phyloP scores from a whole-genome alignment of 768 basidiomycete species.

The Leccinum imitatum region DNA sequence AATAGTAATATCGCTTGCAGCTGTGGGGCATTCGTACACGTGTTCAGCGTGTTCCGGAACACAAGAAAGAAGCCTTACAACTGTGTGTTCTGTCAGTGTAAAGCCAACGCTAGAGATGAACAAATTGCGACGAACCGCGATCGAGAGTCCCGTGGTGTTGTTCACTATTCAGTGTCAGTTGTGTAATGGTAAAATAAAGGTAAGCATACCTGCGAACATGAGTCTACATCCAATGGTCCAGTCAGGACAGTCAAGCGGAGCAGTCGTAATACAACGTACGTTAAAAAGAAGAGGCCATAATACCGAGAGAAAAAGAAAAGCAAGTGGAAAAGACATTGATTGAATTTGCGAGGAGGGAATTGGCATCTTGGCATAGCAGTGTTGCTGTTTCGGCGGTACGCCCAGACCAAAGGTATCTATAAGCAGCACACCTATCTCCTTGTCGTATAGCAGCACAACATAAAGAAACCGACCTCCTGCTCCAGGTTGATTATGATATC shows the following conservation, averaged over 20 bases:
- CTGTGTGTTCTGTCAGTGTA: slow-evolving; percentile 5
- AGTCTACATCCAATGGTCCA: slow-evolving; percentile 2
- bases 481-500: slow-evolving; percentile 23
- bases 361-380: not conserved
- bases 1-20: slow-evolving; percentile 25
- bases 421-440: not conserved
- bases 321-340: slow-evolving; percentile 10
- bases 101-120: not conserved
- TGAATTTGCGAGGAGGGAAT: not conserved
- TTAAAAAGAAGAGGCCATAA: slow-evolving; percentile 25
- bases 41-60: not conserved
- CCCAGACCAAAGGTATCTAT: slow-evolving; percentile 22
- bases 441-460: not conserved
- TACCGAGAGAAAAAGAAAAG: slow-evolving; percentile 27
- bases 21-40: slow-evolving; percentile 1
- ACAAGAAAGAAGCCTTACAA: slow-evolving; percentile 15
- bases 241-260: not conserved
- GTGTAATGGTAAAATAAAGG: not conserved
- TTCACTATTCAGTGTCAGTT: slow-evolving; percentile 16
- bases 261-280: slow-evolving; percentile 5
- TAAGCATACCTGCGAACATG: slow-evolving; percentile 17
- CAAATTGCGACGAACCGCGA: slow-evolving; percentile 9
- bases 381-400: not conserved
- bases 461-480: slow-evolving; percentile 12
- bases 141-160: slow-evolving; percentile 20